These are phyloP conservation scores for Fibroporia radiculosa DNA, from an alignment of 768 basidiomycete genomes.

Conservation along the genomic window DNA sequence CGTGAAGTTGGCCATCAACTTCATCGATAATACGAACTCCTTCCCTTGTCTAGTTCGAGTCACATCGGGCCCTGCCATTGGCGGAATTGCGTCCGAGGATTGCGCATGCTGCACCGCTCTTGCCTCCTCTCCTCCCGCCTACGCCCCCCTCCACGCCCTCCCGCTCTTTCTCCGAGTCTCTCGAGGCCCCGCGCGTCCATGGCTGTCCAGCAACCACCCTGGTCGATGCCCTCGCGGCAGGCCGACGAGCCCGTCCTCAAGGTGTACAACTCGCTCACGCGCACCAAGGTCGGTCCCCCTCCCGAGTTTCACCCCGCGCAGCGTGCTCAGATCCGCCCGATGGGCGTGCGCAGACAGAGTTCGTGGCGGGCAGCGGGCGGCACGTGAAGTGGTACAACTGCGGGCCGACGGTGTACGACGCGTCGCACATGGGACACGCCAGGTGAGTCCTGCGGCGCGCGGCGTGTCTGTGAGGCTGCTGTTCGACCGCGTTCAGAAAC, in stretches of 20 bases:
- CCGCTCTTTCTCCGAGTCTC: not conserved
- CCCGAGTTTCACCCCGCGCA: not conserved
- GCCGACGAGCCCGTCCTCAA: conserved; percentile 60
- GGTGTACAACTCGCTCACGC: conserved; percentile 90
- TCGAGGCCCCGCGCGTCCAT: not conserved
- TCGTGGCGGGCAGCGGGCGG: conserved; percentile 58
- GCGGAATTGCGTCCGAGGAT: no score
- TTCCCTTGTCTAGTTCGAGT: no score
- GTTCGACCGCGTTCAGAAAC: conserved; percentile 49
- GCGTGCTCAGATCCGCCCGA: not conserved
- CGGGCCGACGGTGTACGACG: conserved; percentile 97
- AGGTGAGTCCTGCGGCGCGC: conserved; percentile 45
- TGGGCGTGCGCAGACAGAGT: conserved; percentile 50
- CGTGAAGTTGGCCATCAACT: no score
- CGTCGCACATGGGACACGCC: conserved; percentile 98
- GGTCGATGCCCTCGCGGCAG: conserved; percentile 40
- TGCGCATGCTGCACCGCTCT: not conserved
- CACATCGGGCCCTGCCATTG: no score
- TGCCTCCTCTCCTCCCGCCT: not conserved
- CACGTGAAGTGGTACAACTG: conserved; percentile 99
- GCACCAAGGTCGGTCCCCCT: conserved; percentile 60
- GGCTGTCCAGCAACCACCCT: conserved; percentile 36
- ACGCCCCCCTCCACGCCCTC: not conserved
- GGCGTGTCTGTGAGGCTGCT: not conserved
- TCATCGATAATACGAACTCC: no score